These are phyloP conservation scores for Trichoderma sp. DNA, from an alignment of 2,329 filamentous ascomycete genomes.

Conservation along the genomic window DNA sequence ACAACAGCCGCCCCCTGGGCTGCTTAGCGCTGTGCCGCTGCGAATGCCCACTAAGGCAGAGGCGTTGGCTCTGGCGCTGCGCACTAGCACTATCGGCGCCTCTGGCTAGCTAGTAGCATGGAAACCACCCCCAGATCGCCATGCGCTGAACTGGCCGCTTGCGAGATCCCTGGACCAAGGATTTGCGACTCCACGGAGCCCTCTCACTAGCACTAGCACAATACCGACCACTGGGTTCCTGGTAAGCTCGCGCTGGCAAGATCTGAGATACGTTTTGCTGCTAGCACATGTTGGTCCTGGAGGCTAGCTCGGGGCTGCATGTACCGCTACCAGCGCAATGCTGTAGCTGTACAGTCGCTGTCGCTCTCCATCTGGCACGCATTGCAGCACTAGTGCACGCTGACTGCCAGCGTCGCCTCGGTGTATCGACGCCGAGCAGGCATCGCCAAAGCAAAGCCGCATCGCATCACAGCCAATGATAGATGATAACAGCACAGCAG, in stretches of 20 bases:
- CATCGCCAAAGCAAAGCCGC: not conserved
- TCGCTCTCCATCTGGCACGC: not conserved
- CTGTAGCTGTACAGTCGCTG: too few relatives aligned
- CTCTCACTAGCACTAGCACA: constrained; percentile 6
- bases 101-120: not conserved
- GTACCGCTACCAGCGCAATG: not conserved
- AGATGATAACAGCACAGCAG: not conserved
- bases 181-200: constrained; percentile 1
- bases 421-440: not conserved
- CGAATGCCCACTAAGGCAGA: not conserved
- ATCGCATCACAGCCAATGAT: not conserved
- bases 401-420: not conserved
- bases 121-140: constrained; percentile 19
- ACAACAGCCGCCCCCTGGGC: constrained; percentile 18
- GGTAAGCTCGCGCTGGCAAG: constrained; percentile 6
- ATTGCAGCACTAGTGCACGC: not conserved
- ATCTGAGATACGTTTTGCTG: constrained; percentile 6
- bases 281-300: not conserved
- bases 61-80: not conserved
- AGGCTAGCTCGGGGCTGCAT: not conserved
- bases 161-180: not conserved
- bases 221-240: constrained; percentile 18
- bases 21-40: not conserved
- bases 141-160: not conserved
- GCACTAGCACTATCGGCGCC: not conserved